A percentile compares a stretch with the other conserved stretches of the same genome.
Conservation (phyloP, 768 basidiomycete genomes). For the Pleurotus salmoneostramineus region DNA sequence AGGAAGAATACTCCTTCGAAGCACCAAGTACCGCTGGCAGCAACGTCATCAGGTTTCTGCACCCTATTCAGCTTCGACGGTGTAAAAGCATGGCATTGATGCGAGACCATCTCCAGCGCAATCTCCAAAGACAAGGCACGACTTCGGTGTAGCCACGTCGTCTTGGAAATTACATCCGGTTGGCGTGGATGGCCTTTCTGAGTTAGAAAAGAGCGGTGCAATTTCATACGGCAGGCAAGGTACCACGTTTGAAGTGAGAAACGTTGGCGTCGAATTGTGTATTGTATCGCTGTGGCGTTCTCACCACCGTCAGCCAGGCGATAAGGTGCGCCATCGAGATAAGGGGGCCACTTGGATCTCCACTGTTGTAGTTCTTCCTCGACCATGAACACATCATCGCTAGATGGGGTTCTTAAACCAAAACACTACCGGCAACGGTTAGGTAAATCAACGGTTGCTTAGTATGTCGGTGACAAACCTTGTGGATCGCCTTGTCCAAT, state of each 20-base stretch:
- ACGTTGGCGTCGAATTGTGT: slow-evolving; percentile 30
- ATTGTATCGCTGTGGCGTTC: slow-evolving; percentile 20
- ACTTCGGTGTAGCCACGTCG: slow-evolving; percentile 28
- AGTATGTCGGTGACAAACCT: slow-evolving; percentile 19
- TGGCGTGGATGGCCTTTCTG: slow-evolving; percentile 22
- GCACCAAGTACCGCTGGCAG: slow-evolving; percentile 29
- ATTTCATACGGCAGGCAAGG: slow-evolving; percentile 37
- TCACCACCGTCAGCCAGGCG: slow-evolving; percentile 21
- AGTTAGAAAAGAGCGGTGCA: slow-evolving; percentile 39
- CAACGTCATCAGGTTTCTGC: slow-evolving; percentile 14
- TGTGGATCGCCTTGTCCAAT: slow-evolving; percentile 36
- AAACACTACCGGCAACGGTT: slow-evolving; percentile 26
- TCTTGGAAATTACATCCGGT: slow-evolving; percentile 15
- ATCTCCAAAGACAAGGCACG: slow-evolving; percentile 26
- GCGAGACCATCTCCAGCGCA: slow-evolving; percentile 37
- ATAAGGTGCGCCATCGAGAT: slow-evolving; percentile 31
- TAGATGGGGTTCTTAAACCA: slow-evolving; percentile 27
- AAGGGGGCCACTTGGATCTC: slow-evolving; percentile 35
- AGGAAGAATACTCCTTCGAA: slow-evolving; percentile 41
- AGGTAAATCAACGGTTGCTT: too few species aligned
- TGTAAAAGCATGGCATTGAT: slow-evolving; percentile 36
- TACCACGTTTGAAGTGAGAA: slow-evolving; percentile 45
- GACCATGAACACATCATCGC: slow-evolving; percentile 32
- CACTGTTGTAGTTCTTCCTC: slow-evolving; percentile 40
- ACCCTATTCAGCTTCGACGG: slow-evolving; percentile 18